These are phyloP conservation scores for Ascochyta rabiei DNA, from an alignment of 2,329 filamentous ascomycete genomes.

Conservation along the genomic window DNA sequence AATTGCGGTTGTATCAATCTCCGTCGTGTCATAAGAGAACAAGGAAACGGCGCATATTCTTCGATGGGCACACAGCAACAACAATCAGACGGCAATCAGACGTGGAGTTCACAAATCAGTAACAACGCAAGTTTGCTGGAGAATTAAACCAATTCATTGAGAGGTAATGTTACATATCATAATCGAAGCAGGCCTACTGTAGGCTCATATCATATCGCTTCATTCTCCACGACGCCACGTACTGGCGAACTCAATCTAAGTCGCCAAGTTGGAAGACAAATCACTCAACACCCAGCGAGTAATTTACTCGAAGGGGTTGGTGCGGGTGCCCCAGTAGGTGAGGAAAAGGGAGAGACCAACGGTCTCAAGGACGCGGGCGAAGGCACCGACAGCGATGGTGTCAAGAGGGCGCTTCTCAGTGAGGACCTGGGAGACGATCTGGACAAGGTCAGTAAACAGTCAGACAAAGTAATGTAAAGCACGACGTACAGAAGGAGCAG, in stretches of 20 bases:
- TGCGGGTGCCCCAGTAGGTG: conserved; percentile 96
- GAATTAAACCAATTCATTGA: conserved; percentile 24
- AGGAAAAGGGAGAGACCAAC: conserved; percentile 90
- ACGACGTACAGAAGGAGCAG: conserved; percentile 78
- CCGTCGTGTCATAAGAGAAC: background rate
- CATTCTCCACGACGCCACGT: conserved; percentile 26
- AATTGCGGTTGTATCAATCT: background rate
- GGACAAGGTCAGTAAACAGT: conserved; percentile 25
- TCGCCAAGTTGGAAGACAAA: conserved; percentile 30
- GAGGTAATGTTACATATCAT: conserved; percentile 41
- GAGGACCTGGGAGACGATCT: conserved; percentile 87
- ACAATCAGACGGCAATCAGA: background rate
- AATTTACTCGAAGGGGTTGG: conserved; percentile 83
- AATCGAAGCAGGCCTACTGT: conserved; percentile 23
- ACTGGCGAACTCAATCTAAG: conserved; percentile 35
- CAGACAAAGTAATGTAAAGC: background rate
- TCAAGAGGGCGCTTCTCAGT: conserved; percentile 92
- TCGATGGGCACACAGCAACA: too few species aligned
- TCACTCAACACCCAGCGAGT: conserved; percentile 24
- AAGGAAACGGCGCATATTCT: background rate
- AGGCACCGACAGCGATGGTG: conserved; percentile 82
- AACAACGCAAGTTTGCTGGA: background rate
- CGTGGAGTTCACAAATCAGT: background rate
- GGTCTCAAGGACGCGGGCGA: conserved; percentile 89
- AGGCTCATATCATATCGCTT: conserved; percentile 31